Evolutionary conservation across 805 yeast genomes (phyloP), one percentile per base, ranked within the genome.

Genomic region (Clavispora carvajalis): DNA sequence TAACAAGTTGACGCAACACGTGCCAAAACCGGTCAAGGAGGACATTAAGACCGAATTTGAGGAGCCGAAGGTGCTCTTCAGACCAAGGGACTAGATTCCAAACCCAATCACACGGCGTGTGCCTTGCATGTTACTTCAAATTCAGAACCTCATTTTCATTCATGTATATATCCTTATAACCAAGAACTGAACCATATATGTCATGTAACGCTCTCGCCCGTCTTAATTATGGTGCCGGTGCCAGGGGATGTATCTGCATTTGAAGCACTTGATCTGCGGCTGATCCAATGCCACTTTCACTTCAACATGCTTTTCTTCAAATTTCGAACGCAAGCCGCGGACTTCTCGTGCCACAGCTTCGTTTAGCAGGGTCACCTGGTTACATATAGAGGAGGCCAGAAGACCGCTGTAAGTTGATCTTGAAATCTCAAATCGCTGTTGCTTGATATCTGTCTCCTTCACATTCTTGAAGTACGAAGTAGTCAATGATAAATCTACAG

Each of bases 1-100:
- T 31, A 47, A 49, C 39, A 62, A 66, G 47, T 57, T 63, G 48
- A 47, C 64, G 13, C 54, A 48, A 38, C 34, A 39, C 17, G 52
- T 67, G 18, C 46, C 53, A 15, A 66, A 56, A 40, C 62, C 63
- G 13, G 54, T 63, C 11, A 46, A 61, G 10, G 54, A 48, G 25
- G 63, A 54, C 16, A 41, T 51, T 25, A 57, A 54, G 45, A 51
- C 49, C 19, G 53, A 58, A 25, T 41, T 45, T 22, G 73, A 67
- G 48, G 68, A 65, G 43, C 59, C 60, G 21, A 54, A 56, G 46
- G 60, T 57, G 38, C 49, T 55, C 26, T 51, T 50, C 52, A 64
- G 73, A 55, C 55, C 49, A 35, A 62, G 73, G 45, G 58, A 48
- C 21, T 46, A 44, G 39, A 29, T 4, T 8, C 36, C 31, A 12